These are phyloP conservation scores for Lactifluus echinatus DNA, from an alignment of 768 basidiomycete genomes.

Conservation along the genomic window DNA sequence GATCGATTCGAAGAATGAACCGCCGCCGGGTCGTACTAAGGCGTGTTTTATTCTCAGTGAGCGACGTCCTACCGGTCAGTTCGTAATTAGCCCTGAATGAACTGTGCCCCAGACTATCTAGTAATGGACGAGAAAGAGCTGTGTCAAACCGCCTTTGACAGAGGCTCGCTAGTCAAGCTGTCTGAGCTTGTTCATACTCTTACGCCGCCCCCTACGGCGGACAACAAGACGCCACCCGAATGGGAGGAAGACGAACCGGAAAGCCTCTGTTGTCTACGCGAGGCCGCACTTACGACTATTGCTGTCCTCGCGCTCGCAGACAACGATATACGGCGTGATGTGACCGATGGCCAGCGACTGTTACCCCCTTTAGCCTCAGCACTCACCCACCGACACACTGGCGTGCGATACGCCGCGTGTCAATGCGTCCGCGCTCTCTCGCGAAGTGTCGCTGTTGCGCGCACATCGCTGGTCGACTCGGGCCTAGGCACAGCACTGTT, in stretches of 20 bases:
- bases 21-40: slow-evolving; percentile 41
- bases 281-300: slow-evolving; percentile 67
- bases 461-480: slow-evolving; percentile 79
- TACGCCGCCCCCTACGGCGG: slow-evolving; percentile 34
- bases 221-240: slow-evolving; percentile 33
- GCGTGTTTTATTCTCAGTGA: slow-evolving; percentile 72
- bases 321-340: slow-evolving; percentile 59
- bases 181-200: slow-evolving; percentile 42
- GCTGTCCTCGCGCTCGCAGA: slow-evolving; percentile 66
- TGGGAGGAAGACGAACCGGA: slow-evolving; percentile 70
- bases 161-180: slow-evolving; percentile 53
- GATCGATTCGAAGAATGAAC: slow-evolving; percentile 37
- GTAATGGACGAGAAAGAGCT: slow-evolving; percentile 62
- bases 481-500: slow-evolving; percentile 70
- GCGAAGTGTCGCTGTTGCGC: slow-evolving; percentile 67
- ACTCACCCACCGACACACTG: slow-evolving; percentile 54
- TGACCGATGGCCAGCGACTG: slow-evolving; percentile 53
- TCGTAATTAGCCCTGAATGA: not conserved
- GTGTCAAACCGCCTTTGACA: slow-evolving; percentile 62
- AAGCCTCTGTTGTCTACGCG: slow-evolving; percentile 46
- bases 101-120: slow-evolving; percentile 42
- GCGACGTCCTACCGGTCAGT: slow-evolving; percentile 22
- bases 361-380: slow-evolving; percentile 46
- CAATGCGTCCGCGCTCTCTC: slow-evolving; percentile 78
- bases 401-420: slow-evolving; percentile 79